A percentile compares a stretch with the other conserved stretches of the same genome.
These are phyloP conservation scores for Aureobasidium subglaciale DNA, from an alignment of 2,329 filamentous ascomycete species.

Conservation along the genomic window DNA sequence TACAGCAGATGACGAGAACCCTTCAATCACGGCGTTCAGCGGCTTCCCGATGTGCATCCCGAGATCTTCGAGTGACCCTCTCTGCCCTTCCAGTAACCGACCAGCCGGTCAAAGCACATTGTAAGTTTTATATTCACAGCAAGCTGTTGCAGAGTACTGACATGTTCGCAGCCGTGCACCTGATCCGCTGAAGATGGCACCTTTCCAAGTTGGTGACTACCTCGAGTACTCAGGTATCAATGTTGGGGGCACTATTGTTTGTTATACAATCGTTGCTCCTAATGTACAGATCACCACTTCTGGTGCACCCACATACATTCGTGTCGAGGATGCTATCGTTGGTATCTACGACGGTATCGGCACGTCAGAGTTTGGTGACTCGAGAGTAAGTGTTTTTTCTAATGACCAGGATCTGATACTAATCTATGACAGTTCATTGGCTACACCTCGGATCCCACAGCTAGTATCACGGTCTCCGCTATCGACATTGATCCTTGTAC, in stretches of 20 bases:
- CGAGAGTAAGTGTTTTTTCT: constrained; percentile 17
- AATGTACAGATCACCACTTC: constrained; percentile 35
- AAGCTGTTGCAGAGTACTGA: background rate
- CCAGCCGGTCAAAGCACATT: constrained; percentile 27
- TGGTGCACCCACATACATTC: constrained; percentile 34
- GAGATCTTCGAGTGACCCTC: constrained; percentile 30
- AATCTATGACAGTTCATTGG: constrained; percentile 29
- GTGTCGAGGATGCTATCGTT: constrained; percentile 37
- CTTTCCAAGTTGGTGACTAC: constrained; percentile 35
- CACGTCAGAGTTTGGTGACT: constrained; percentile 32
- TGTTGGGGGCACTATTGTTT: constrained; percentile 29
- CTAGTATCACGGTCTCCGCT: constrained; percentile 31
- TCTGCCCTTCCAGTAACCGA: constrained; percentile 33
- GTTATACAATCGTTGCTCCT: constrained; percentile 31
- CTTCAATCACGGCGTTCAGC: constrained; percentile 33
- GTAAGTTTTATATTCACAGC: background rate
- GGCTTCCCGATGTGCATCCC: constrained; percentile 50
- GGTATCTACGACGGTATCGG: constrained; percentile 32
- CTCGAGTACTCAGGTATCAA: constrained; percentile 35
- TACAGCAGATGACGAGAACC: constrained; percentile 42
- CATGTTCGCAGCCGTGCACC: constrained; percentile 21
- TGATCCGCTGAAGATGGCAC: constrained; percentile 35
- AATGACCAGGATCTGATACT: background rate
- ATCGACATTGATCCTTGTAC: constrained; percentile 40
- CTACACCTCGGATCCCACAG: constrained; percentile 32